Evolutionary conservation across 2,329 filamentous ascomycete species (phyloP).

Genomic region (Aspergillus felis): DNA sequence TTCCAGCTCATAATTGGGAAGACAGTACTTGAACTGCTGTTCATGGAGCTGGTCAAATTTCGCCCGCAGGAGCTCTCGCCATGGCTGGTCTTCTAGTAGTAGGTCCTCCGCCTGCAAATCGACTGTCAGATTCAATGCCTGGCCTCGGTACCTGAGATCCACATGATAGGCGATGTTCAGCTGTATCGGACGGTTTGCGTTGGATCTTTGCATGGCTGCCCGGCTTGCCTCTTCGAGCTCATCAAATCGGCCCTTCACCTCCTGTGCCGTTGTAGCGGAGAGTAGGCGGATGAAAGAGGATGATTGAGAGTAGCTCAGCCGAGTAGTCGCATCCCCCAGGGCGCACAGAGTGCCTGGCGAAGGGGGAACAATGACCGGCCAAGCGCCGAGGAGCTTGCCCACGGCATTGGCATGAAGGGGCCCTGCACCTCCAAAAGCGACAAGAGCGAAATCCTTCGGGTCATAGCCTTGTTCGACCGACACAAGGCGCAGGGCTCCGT

Average conservation of each 20-base stretch:
- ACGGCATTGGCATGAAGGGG: slow-evolving; percentile 51
- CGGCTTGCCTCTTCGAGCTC: slow-evolving; percentile 36
- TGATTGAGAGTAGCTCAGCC: slow-evolving; percentile 47
- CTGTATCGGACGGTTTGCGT: slow-evolving; percentile 6
- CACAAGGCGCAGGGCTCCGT: slow-evolving; percentile 48
- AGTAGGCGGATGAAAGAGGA: slow-evolving; percentile 44
- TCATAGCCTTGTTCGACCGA: slow-evolving; percentile 52
- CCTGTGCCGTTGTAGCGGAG: slow-evolving; percentile 30
- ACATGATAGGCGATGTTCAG: slow-evolving; percentile 37
- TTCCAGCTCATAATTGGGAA: slow-evolving; percentile 45
- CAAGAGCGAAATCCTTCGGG: slow-evolving; percentile 49
- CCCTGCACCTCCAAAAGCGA: slow-evolving; percentile 50
- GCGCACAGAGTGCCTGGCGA: slow-evolving; percentile 50
- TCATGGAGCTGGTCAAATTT: slow-evolving; percentile 43
- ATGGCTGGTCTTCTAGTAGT: slow-evolving; percentile 20
- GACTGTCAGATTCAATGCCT: slow-evolving; percentile 39
- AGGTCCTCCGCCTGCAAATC: slow-evolving; percentile 35
- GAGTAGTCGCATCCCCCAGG: slow-evolving; percentile 49
- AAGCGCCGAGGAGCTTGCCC: slow-evolving; percentile 48
- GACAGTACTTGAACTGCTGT: slow-evolving; percentile 45
- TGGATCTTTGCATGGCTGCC: slow-evolving; percentile 36
- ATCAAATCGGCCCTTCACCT: slow-evolving; percentile 32
- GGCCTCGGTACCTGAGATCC: slow-evolving; percentile 49
- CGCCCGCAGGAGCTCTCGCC: slow-evolving; percentile 30
- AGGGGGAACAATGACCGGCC: slow-evolving; percentile 52